Base-by-base conservation (phyloP, 768 basidiomycete genomes). In the Termitomyces sp. region DNA sequence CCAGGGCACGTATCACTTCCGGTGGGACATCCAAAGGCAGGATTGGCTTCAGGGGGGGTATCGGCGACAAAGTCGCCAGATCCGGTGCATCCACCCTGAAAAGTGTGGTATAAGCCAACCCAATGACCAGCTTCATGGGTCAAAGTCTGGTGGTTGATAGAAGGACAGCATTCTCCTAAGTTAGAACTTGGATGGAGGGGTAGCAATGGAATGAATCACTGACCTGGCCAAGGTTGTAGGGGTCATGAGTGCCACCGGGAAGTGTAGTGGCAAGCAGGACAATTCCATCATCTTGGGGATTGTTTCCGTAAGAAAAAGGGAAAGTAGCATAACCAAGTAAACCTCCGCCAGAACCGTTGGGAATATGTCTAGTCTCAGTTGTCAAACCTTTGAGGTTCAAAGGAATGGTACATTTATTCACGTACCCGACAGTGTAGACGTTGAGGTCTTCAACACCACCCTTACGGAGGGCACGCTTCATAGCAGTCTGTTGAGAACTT, bases 31-130 rank as follows among this genome's bases (percentile, higher is more conserved):
- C n/a, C n/a, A n/a, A n/a, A n/a, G n/a, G n/a, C n/a, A n/a, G n/a
- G n/a, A 20, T 66, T 71, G 1, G 74, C 63, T 64, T 81, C 80
- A 18, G 77, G 66, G 11, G 79, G 80, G 2, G 77, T 81, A 59
- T 80, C 78, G 15, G 60, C 60, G 52, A 81, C 78, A 22, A 48
- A 56, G 62, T 81, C 79, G 27, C 78, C 79, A 32, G 69, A 42
- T 59, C 56, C 59, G 13, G 54, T 47, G 68, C 74, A 80, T 20
- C 77, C 76, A 40, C 78, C 78, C 63, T 84, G 77, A 76, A 82
- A 82, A 20, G 81, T 81, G 68, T n/a, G n/a, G n/a, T n/a, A n/a
- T n/a, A n/a, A n/a, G n/a, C n/a, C n/a, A n/a, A n/a, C n/a, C n/a
- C n/a, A n/a, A n/a, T n/a, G n/a, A n/a, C n/a, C n/a, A n/a, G n/a